These are phyloP conservation scores for Podospora didyma DNA, from an alignment of 495 filamentous ascomycete genomes.

Conservation along the genomic window DNA sequence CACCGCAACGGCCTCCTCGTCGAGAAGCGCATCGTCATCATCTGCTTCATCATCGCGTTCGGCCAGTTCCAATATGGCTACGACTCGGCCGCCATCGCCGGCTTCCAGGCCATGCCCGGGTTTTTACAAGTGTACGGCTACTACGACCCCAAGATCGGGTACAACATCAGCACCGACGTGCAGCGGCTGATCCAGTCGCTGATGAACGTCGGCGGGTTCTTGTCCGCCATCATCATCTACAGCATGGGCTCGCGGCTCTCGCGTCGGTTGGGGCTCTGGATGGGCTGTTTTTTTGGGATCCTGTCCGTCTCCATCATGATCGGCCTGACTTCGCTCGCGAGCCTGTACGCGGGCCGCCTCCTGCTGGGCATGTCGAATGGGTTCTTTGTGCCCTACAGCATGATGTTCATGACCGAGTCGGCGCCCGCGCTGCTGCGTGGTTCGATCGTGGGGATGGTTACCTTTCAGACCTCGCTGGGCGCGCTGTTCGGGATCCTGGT, in stretches of 20 bases:
- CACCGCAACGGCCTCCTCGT: constrained; percentile 9
- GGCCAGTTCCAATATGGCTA: constrained; percentile 40
- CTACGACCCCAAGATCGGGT: constrained; percentile 27
- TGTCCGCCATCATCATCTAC: constrained; percentile 33
- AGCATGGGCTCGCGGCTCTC: constrained; percentile 41
- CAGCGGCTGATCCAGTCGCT: constrained; percentile 40
- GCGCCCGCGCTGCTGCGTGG: constrained; percentile 38
- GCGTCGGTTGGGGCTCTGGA: constrained; percentile 42
- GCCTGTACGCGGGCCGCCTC: constrained; percentile 41
- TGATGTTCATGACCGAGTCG: constrained; percentile 40
- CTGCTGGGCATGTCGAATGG: constrained; percentile 45
- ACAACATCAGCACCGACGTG: constrained; percentile 34
- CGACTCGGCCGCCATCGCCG: constrained; percentile 37
- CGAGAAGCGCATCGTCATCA: constrained; percentile 26
- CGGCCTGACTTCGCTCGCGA: constrained; percentile 32
- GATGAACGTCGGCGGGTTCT: constrained; percentile 38
- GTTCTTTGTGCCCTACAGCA: constrained; percentile 43
- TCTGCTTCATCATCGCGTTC: constrained; percentile 28
- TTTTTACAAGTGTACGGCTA: constrained; percentile 46
- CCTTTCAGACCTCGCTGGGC: constrained; percentile 48
- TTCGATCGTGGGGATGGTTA: constrained; percentile 45
- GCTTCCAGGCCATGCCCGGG: constrained; percentile 42
- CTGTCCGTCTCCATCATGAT: constrained; percentile 42
- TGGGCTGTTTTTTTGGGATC: constrained; percentile 33
- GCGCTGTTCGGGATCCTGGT: constrained; percentile 51